Evolutionary conservation across 2,329 filamentous ascomycete species (phyloP), one percentile per base, ranked within the genome.

Genomic region (Penicillium sp.): DNA sequence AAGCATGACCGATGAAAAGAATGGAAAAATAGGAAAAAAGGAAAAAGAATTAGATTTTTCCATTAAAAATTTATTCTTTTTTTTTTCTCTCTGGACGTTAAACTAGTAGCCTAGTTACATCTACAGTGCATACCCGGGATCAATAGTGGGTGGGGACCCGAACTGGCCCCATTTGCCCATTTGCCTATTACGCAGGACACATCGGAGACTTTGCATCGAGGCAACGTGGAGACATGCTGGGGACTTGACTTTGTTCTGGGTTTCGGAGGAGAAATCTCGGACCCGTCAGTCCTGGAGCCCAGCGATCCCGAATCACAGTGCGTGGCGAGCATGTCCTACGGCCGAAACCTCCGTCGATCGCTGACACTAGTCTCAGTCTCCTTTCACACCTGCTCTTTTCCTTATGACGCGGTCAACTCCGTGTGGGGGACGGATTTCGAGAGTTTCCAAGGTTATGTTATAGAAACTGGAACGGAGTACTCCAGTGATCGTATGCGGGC

Each of bases 191-290:
- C 46, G 53, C 37, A 55, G 46, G 37, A 50, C 53, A 44, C 31
- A 33, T 53, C 39, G 50, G 23, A n/a, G 25, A 52, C 39, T 23
- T 37, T 37, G 47, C 29, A 39, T 50, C 33, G 48, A 42, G 35
- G 23, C 48, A 51, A 51, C 35, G 49, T 51, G 50, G 50, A 43
- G 50, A 45, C 47, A 50, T 26, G 39, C 47, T 46, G 50, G 50
- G 43, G 50, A n/a, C 50, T 37, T 45, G 43, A 47, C 46, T 52
- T 61, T 54, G 50, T 25, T 33, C 54, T 55, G 61, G 53, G 58
- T 62, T 47, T 62, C 61, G 57, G 59, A 53, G 58, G 64, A 66
- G 59, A 66, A 67, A 66, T 64, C 64, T 67, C 65, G 65, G 65
- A 58, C 55, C 56, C 61, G 57, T 63, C 64, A 35, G 50, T 33